Conservation (phyloP, 176 grass and related monocot species). For the Hordeum marinum region DNA sequence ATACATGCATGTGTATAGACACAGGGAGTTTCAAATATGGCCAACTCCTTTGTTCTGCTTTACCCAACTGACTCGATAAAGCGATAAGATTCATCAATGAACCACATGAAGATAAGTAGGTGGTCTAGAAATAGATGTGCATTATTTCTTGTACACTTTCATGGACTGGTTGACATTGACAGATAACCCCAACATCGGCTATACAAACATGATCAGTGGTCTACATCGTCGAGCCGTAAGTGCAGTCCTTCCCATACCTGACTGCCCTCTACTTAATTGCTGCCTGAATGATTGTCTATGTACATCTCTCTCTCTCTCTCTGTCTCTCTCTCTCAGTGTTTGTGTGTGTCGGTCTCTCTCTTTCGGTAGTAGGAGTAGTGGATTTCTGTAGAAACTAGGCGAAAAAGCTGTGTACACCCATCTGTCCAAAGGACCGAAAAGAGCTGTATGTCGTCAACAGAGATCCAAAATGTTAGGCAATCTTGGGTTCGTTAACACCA, state of each 20-base stretch:
- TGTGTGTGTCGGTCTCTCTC: too few relatives aligned
- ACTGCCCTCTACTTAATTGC: conserved; percentile 17
- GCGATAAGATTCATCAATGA: conserved; percentile 54
- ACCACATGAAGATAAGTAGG: conserved; percentile 33
- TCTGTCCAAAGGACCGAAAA: not conserved
- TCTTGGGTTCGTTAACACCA: too few relatives aligned
- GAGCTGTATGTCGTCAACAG: not conserved
- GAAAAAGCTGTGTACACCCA: not conserved
- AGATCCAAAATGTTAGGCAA: too few relatives aligned
- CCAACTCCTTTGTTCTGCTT: conserved; percentile 17
- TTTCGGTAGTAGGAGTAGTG: not conserved
- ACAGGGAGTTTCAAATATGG: conserved; percentile 30
- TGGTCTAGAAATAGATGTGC: conserved; percentile 28
- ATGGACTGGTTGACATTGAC: not conserved
- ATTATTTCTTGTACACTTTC: not conserved
- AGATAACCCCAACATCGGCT: conserved; percentile 11
- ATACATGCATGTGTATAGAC: not conserved
- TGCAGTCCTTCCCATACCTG: conserved; percentile 37
- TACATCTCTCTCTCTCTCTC: too few relatives aligned
- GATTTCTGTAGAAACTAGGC: not conserved
- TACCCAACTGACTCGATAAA: conserved; percentile 25
- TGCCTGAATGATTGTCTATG: too few relatives aligned
- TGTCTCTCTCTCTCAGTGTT: too few relatives aligned
- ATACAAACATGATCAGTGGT: not conserved
- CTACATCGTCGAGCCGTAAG: conserved; percentile 25